These are phyloP conservation scores for Xeromyces bisporus DNA, from an alignment of 495 filamentous ascomycete species.

Conservation along the genomic window DNA sequence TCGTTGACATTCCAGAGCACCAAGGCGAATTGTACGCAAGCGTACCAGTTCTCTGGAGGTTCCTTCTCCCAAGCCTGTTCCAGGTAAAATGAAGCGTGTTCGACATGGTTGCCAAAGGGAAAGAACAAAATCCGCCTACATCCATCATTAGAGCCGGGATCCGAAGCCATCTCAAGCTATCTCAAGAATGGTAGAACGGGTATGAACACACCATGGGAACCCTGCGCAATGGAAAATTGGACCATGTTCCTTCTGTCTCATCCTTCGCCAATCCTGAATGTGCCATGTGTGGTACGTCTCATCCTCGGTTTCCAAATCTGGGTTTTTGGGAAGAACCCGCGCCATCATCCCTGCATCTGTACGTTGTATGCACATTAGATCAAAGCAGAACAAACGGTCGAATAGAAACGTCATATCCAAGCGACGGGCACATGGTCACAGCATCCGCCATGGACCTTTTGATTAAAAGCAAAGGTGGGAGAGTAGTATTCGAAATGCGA, in stretches of 20 bases:
- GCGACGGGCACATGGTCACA: no score
- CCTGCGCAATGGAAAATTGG: slow-evolving; percentile 76
- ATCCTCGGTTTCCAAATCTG: slow-evolving; percentile 52
- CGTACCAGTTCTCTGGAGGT: slow-evolving; percentile 77
- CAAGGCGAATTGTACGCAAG: slow-evolving; percentile 87
- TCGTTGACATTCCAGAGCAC: slow-evolving; percentile 90
- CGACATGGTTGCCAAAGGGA: slow-evolving; percentile 81
- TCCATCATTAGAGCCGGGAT: slow-evolving; percentile 6
- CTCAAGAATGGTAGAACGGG: background rate
- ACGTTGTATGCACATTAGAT: slow-evolving; percentile 9
- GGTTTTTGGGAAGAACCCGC: slow-evolving; percentile 51
- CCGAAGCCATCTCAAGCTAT: no score
- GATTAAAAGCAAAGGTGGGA: no score
- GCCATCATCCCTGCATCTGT: slow-evolving; percentile 74
- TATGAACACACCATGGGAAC: slow-evolving; percentile 57
- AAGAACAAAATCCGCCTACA: slow-evolving; percentile 84
- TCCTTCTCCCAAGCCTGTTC: slow-evolving; percentile 73
- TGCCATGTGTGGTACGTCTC: slow-evolving; percentile 70
- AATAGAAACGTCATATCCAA: background rate
- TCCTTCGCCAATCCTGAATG: slow-evolving; percentile 59
- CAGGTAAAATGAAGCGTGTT: slow-evolving; percentile 86
- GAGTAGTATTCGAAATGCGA: no score
- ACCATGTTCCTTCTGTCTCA: slow-evolving; percentile 66
- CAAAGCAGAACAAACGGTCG: background rate
- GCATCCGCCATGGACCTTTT: no score